phyloP scores from a whole-genome alignment of 2,329 filamentous ascomycete genomes.

The Mycogone perniciosa region DNA sequence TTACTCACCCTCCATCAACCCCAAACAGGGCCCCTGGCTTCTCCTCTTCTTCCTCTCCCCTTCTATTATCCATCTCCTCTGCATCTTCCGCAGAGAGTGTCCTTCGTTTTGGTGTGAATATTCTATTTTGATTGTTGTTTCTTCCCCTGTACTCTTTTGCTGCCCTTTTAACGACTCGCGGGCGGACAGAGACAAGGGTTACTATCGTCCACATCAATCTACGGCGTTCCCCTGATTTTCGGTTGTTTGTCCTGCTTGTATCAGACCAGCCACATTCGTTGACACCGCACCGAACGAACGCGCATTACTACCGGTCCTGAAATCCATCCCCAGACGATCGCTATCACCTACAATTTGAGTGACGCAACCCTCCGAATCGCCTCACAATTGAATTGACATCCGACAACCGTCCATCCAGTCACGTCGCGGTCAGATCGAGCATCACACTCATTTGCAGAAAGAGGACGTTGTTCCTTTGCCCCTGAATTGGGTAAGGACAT shows the following conservation, averaged over 20 bases:
- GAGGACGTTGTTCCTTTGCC: not conserved
- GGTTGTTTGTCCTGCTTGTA: constrained; percentile 8
- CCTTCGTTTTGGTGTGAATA: constrained; percentile 9
- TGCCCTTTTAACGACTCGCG: constrained; percentile 14
- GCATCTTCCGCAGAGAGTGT: constrained; percentile 10
- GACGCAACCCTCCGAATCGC: too few relatives aligned
- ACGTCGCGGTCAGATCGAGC: not conserved
- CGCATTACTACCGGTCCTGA: not conserved
- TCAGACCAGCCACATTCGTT: constrained; percentile 5
- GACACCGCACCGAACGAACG: not conserved
- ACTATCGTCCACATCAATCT: not conserved
- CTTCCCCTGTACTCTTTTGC: constrained; percentile 9
- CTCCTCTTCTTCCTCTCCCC: constrained; percentile 5
- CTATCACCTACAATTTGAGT: too few relatives aligned
- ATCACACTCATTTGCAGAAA: not conserved
- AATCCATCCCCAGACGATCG: not conserved
- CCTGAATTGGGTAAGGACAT: not conserved
- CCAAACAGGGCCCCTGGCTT: constrained; percentile 4
- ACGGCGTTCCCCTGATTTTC: constrained; percentile 13
- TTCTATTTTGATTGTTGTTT: not conserved
- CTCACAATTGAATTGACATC: not conserved
- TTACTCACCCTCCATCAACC: constrained; percentile 8
- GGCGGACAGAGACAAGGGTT: constrained; percentile 1
- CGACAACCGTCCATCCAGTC: not conserved
- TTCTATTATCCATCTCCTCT: constrained; percentile 5